Evolutionary conservation across 352 stramenopile species (phyloP), one percentile per base, ranked within the genome.

Genomic region (Pythium scleroteichum): DNA sequence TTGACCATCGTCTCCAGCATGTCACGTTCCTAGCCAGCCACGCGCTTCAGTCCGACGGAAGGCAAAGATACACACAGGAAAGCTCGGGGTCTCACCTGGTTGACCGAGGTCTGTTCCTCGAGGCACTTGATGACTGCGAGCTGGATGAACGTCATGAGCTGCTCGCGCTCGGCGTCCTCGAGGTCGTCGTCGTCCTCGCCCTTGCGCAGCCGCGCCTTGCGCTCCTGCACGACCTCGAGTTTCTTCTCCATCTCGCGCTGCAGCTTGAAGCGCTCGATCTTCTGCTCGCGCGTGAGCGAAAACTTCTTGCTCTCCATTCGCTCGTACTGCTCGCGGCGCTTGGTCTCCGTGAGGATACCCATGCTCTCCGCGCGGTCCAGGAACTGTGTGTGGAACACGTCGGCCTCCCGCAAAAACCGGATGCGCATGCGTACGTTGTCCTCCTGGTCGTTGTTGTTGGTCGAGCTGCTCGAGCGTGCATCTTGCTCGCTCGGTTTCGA

Each of bases 1-100:
- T 83, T 84, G 45, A 90, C 55, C 82, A 94, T 94, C 23, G 72
- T 90, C 68, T 94, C 85, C n/a, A 94, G 74, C 82, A 94, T 92
- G 24, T 89, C 82, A 13, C 74, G 85, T 57, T 94, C 85, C 68
- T 70, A 51, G n/a, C n/a, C n/a, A n/a, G n/a, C n/a, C n/a, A n/a
- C n/a, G n/a, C n/a, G n/a, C n/a, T n/a, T n/a, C n/a, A n/a, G n/a
- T n/a, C n/a, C n/a, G n/a, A n/a, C n/a, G n/a, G n/a, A n/a, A n/a
- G n/a, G n/a, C n/a, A n/a, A n/a, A n/a, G n/a, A n/a, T n/a, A n/a
- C n/a, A n/a, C n/a, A n/a, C n/a, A 5, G 29, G 29, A 35, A 5
- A 35, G 29, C 29, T 35, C 29, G 5, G 29, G 10, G 29, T 35
- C 29, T 35, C 29, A 82, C 73, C 71, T 88, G 81, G 52, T 88